phyloP scores from a whole-genome alignment of 805 yeast genomes.

The Candida namnaoensis region DNA sequence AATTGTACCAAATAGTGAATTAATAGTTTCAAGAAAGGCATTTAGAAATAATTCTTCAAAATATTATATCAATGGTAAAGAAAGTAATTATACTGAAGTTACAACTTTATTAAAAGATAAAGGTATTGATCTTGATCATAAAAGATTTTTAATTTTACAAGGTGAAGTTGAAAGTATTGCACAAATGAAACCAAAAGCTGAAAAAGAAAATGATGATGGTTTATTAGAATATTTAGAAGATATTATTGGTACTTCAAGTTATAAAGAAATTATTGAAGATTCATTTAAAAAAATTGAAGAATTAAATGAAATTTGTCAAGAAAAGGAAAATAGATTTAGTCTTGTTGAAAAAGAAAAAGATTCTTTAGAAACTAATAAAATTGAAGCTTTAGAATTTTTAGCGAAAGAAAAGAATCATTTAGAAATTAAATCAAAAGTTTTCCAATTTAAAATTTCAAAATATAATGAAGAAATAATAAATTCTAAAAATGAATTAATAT shows the following conservation, averaged over 20 bases:
- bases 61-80: conserved; percentile 63
- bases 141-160: conserved; percentile 86
- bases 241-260: conserved; percentile 88
- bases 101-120: conserved; percentile 63
- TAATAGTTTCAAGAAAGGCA: conserved; percentile 78
- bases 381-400: conserved; percentile 60
- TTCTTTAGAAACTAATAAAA: conserved; percentile 52
- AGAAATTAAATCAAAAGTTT: conserved; percentile 42
- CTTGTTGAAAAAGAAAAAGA: conserved; percentile 72
- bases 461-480: conserved; percentile 30
- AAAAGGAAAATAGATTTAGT: conserved; percentile 71
- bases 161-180: conserved; percentile 99
- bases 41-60: conserved; percentile 66
- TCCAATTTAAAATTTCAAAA: conserved; percentile 40
- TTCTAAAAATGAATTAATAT: conserved; percentile 27
- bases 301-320: conserved; percentile 73
- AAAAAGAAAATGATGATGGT: conserved; percentile 87
- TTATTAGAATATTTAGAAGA: conserved; percentile 90
- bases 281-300: conserved; percentile 52
- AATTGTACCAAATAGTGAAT: conserved; percentile 37
- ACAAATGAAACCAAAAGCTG: conserved; percentile 98
- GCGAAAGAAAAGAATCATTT: conserved; percentile 53
- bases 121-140: conserved; percentile 93
- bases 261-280: conserved; percentile 69
- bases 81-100: conserved; percentile 72